phyloP scores from a whole-genome alignment of 805 yeast species.

The Naumovozyma castellii region DNA sequence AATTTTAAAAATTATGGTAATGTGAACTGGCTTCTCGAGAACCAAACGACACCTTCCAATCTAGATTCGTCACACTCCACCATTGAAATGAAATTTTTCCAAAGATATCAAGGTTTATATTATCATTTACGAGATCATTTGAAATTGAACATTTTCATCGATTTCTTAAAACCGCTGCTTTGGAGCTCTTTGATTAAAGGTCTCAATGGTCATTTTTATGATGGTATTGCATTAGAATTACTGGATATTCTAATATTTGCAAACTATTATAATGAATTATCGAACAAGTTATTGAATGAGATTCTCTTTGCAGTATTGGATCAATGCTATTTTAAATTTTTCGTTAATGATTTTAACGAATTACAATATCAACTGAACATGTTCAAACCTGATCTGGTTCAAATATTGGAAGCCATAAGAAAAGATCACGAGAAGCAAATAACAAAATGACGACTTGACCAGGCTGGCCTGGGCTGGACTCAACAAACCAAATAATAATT shows the following conservation, averaged over 20 bases:
- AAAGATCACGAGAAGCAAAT: conserved; percentile 1
- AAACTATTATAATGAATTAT: conserved; percentile 3
- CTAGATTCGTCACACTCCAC: neutral
- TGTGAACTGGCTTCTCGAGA: neutral
- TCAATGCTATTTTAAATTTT: conserved; percentile 11
- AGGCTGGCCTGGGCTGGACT: neutral
- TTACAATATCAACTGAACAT: conserved; percentile 3
- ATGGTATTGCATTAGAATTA: conserved; percentile 10
- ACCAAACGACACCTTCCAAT: neutral
- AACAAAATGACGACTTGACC: neutral
- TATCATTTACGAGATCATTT: conserved; percentile 9
- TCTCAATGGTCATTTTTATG: conserved; percentile 6
- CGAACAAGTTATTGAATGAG: conserved; percentile 7
- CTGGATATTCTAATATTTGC: conserved; percentile 12
- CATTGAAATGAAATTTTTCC: conserved; percentile 4
- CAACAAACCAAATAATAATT: too few species aligned
- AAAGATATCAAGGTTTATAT: conserved; percentile 8
- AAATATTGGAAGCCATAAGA: conserved; percentile 7
- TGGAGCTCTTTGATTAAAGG: conserved; percentile 5
- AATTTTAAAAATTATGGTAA: neutral
- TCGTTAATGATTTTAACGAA: conserved; percentile 3
- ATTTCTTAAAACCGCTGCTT: conserved; percentile 11
- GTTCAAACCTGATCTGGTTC: conserved; percentile 4
- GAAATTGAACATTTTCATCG: conserved; percentile 7
- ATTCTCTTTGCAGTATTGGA: conserved; percentile 6